These are phyloP conservation scores for Aspergillus floridensis DNA, from an alignment of 2,329 filamentous ascomycete genomes.

Conservation along the genomic window DNA sequence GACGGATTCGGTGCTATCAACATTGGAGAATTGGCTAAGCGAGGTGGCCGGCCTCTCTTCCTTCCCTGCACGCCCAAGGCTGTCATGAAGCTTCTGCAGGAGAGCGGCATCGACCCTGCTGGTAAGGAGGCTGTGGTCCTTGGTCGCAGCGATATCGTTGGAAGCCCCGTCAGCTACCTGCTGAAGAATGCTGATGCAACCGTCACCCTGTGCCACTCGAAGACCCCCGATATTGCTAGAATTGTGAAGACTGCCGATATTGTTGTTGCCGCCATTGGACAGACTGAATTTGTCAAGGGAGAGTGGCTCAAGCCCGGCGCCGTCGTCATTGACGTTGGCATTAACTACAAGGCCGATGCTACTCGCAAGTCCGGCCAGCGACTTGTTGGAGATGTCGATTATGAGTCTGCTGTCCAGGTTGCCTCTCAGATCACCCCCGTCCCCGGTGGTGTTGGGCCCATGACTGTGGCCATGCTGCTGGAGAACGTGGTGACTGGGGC, in stretches of 20 bases:
- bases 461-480: conserved; percentile 98
- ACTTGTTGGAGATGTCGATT: conserved; percentile 94
- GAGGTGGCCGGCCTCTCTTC: conserved; percentile 84
- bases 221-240: conserved; percentile 69
- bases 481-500: conserved; percentile 92
- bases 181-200: conserved; percentile 95
- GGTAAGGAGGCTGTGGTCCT: conserved; percentile 95
- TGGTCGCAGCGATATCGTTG: conserved; percentile 94
- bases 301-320: conserved; percentile 92
- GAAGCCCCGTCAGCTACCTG: conserved; percentile 92
- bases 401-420: conserved; percentile 75
- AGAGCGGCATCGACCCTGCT: conserved; percentile 75
- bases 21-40: conserved; percentile 95
- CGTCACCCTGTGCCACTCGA: conserved; percentile 93
- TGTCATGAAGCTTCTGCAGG: conserved; percentile 86
- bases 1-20: conserved; percentile 93
- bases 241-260: conserved; percentile 84
- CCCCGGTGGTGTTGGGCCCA: conserved; percentile 92
- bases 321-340: conserved; percentile 97
- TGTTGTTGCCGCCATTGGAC: conserved; percentile 86
- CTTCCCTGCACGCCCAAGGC: conserved; percentile 95
- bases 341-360: conserved; percentile 87
- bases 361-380: conserved; percentile 90
- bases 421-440: conserved; percentile 94
- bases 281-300: conserved; percentile 83